Base-by-base conservation (phyloP, 2,329 filamentous ascomycete species). In the Ceratocystis smalleyi region DNA sequence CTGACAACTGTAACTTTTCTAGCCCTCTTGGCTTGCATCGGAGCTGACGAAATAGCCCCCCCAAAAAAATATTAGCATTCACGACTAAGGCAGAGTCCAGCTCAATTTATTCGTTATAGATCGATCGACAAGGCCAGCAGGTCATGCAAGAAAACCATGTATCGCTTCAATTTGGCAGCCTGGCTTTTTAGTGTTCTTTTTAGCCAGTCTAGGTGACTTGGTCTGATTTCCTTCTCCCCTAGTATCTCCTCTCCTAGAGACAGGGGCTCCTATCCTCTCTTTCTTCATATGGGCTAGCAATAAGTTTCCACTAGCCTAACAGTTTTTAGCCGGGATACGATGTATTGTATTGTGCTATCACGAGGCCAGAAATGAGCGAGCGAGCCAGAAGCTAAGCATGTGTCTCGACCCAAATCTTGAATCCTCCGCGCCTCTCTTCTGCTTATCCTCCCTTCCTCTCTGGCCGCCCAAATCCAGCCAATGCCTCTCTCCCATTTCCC, bases 81-180 rank as follows among this genome's bases (percentile, higher is more conserved):
- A 35, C 32, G 10, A 35, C 32, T 12, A 12, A 35, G 32, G 32
- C 32, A 35, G 8, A 35, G 32, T 40, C 10, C 35, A 40, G 35
- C 35, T 40, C 35, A 40, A 15, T 40, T 40, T 40, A 49, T 24
- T 49, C 47, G 19, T 7, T 49, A 22, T 49, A 49, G 17, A 19
- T 49, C 5, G n/a, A 49, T 49, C 47, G 47, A 49, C 47, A 49
- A 40, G 47, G 15, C 45, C 45, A 47, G 43, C 49, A 30, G 22
- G 49, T 12, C 24, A 54, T 54, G 49, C 22, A 22, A 54, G 49
- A 19, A 22, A 54, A 24, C 49, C 22, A 24, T 55, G 51, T n/a
- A 55, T 55, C 22, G 22, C 51, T 55, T 55, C 51, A 55, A 55
- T 55, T 55, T 55, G 51, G 51, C 51, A 55, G 51, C 51, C 51